These are phyloP conservation scores for Piper longum DNA, from an alignment of 164 flowering plant species.

Conservation along the genomic window DNA sequence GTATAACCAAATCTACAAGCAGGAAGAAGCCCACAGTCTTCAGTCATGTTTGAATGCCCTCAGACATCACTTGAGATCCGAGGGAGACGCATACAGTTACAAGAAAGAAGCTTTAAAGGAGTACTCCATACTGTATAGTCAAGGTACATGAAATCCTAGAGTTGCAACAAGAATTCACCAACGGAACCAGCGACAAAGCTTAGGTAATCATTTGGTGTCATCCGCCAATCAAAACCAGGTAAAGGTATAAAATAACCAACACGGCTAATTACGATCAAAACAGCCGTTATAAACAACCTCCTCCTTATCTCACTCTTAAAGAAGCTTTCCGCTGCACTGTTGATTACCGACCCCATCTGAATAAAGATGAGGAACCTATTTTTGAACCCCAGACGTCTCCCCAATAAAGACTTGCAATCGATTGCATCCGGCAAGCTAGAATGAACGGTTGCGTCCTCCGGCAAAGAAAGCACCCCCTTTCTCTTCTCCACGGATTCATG, in stretches of 20 bases:
- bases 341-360: slow-evolving; percentile 59
- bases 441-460: slow-evolving; percentile 14
- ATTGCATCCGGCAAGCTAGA: slow-evolving; percentile 7
- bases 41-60: neutral
- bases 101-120: neutral
- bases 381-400: slow-evolving; percentile 30
- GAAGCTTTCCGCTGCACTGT: slow-evolving; percentile 75
- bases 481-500: neutral
- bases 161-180: slow-evolving; percentile 31
- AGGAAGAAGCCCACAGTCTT: neutral
- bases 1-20: too few relatives aligned
- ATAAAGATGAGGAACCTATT: slow-evolving; percentile 67
- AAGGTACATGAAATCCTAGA: neutral
- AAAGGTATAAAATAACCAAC: slow-evolving; percentile 87
- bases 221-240: slow-evolving; percentile 89
- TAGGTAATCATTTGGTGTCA: slow-evolving; percentile 77
- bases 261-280: slow-evolving; percentile 65
- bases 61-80: neutral
- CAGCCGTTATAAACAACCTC: slow-evolving; percentile 80
- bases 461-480: neutral
- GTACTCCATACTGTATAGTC: neutral
- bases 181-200: slow-evolving; percentile 77
- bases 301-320: slow-evolving; percentile 97
- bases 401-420: slow-evolving; percentile 7
- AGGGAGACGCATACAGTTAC: neutral